Evolutionary conservation across 2,329 filamentous ascomycete genomes (phyloP), one percentile per base, ranked within the genome.

Genomic region (Colletotrichum sp.): DNA sequence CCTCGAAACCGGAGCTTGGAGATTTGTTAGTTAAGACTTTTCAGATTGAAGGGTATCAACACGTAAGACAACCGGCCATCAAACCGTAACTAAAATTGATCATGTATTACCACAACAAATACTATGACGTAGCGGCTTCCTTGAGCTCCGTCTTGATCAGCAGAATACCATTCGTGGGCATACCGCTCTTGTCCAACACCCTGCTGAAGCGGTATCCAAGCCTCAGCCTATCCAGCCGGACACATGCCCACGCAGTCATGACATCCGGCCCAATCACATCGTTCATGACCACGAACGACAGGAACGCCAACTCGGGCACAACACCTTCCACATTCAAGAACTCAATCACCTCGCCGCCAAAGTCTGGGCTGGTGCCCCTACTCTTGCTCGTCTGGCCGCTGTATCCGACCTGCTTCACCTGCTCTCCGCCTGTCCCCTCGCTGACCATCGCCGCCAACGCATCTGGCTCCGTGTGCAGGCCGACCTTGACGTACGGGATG

Each of bases 231-330:
- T 98, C 96, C 26, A 99, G 90, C 48, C 96, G 90, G 78, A 98
- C 93, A 81, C 96, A 98, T 2, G 94, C 93, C 97, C 97, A 99
- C 4, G 94, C 95, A 13, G 95, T 93, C 72, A 98, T 84, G 75
- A 94, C 91, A 81, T 99, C 96, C 77, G 90, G 90, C 6, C 93
- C 92, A 79, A 96, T 91, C 83, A 96, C 93, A 79, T 98, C 94
- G 82, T 99, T 95, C 84, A 96, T 94, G 78, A 99, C 89, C 80
- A 98, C 95, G 87, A 99, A 95, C 80, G 94, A 89, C 70, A 95
- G 88, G 85, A 96, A 96, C 34, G 92, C 92, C 77, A 96, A 86
- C 80, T 94, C 91, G 67, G 94, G 91, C 9, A 94, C 88, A 2
- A 95, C 87, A 7, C 91, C 88, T 2, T 85, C 83, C 34, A 92